Base-by-base conservation (phyloP, 2,329 filamentous ascomycete genomes). In the Ceratocystis ficicola region DNA sequence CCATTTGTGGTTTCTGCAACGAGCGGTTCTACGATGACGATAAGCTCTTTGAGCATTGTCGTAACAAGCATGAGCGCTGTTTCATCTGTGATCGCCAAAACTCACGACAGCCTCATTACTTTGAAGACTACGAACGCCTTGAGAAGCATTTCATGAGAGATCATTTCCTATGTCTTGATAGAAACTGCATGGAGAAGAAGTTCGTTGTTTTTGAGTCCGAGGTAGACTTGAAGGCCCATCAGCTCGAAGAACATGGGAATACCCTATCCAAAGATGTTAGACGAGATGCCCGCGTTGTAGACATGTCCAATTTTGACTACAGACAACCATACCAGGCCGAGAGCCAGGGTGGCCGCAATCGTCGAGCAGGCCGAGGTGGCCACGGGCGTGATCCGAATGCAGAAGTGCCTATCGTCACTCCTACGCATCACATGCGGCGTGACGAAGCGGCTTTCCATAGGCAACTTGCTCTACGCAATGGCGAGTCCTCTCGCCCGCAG, bases 191-290 rank as follows among this genome's bases (percentile, higher is more conserved):
- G 72, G 94, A 97, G 71, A 96, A 96, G 82, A 97, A 96, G 74
- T 96, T 97, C 73, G 88, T 97, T 36, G 94, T 97, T 0, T 99
- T 99, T 71, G 90, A 90, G 65, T 92, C 91, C 0, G 90, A 96
- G 72, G 86, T 99, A 80, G 94, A 99, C 72, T 77, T 99, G 60
- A 95, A 97, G 74, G 94, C 88, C 2, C 94, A 99, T 76, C 90
- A 95, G 73, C 77, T 99, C 8, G 87, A 88, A 70, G 83, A 86
- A 65, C 94, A 99, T 73, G 90, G 86, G 0, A 85, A 86, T 70
- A 84, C 86, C 0, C 74, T 95, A 28, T 90, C 90, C 7, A 96
- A 95, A 72, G 88, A 93, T 70, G 86, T 88, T 1, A 81, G 91
- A 66, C 82, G 90, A 71, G 93, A 96, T 73, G 89, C 90, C 3